Evolutionary conservation across 768 basidiomycete species (phyloP), one percentile per base, ranked within the genome.

Genomic region (Cyathus striatus): DNA sequence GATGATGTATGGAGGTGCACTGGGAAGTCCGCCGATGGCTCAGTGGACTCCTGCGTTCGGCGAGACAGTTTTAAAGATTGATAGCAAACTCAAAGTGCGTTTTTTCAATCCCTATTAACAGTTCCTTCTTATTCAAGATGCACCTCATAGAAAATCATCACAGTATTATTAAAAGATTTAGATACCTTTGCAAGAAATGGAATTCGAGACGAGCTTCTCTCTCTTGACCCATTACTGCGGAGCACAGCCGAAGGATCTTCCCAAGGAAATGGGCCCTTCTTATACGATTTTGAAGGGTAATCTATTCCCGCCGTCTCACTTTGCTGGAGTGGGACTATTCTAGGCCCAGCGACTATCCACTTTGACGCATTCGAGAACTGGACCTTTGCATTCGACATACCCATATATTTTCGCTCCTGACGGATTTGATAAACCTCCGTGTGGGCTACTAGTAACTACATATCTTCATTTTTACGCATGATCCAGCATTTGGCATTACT

Each of bases 141-240:
- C 6, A 14, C n/a, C 7, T 3, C 7, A 14, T 60, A 93, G 91
- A 94, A 92, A 83, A 81, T 93, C 49, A 86, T 83, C n/a, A 74
- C 79, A 16, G 66, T 64, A 32, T 65, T 95, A 7, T 63, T 91
- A 44, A 92, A 91, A 60, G 91, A 94, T 50, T 76, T 95, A 18
- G 91, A 94, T 62, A 70, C 75, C 30, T 79, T 89, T 37, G 90
- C 90, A 38, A 73, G 90, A 45, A 81, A 81, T 38, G 78, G 79
- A 12, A 92, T 93, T 59, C 83, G 76, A 60, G 86, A 89, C 44
- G 90, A 93, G 61, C 67, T 93, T 26, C 80, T 84, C 14, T 86
- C 86, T 20, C 72, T 92, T 35, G 87, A 90, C 61, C 89, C 89
- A 21, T 57, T 90, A 24, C 67, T 91, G 41, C 70, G 83, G 33